Evolutionary conservation across 306 rosid genomes (phyloP), one percentile per base, ranked within the genome.

Genomic region (Begonia fuchsioides): DNA sequence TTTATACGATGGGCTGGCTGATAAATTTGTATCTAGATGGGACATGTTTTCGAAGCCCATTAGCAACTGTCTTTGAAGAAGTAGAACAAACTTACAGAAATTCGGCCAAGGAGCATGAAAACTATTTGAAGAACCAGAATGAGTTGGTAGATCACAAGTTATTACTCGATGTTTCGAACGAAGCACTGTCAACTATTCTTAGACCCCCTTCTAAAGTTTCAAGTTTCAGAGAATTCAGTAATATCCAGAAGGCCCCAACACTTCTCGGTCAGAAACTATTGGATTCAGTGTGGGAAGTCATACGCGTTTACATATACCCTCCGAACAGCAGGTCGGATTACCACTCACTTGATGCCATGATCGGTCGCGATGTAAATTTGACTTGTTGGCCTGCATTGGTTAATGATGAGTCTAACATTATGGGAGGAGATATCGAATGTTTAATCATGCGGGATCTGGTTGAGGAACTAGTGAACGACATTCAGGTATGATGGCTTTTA

Each of bases 1-100:
- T 52, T 59, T 92, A 53, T 92, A 85, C 62, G 78, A 69, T 54
- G 96, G 87, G 57, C 86, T 93, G 48, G 68, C 84, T 52, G 80
- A 79, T 19, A 74, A 67, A 61, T 73, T 70, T 50, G 63, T 79
- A 35, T 58, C 67, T 17, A 72, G 76, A 77, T 78, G 82, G 66
- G 83, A 73, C 59, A 61, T 84, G 26, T 56, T 57, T 38, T 65
- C 75, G 9, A 82, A 79, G 70, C 93, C 86, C 46, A 69, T 92
- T 52, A 78, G 98, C 66, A 65, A 56, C 40, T 68, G 74, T 85
- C 64, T 86, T 79, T 51, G 81, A 77, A 67, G 93, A 85, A 70
- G 94, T 92, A 49, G 94, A 92, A 73, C 94, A 76, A 69, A 76
- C 80, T 43, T 76, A 66, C 12, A 65, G 67, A 60, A 79, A 65